phyloP scores from a whole-genome alignment of 495 filamentous ascomycete species.

The Friedmanniomyces simplex region DNA sequence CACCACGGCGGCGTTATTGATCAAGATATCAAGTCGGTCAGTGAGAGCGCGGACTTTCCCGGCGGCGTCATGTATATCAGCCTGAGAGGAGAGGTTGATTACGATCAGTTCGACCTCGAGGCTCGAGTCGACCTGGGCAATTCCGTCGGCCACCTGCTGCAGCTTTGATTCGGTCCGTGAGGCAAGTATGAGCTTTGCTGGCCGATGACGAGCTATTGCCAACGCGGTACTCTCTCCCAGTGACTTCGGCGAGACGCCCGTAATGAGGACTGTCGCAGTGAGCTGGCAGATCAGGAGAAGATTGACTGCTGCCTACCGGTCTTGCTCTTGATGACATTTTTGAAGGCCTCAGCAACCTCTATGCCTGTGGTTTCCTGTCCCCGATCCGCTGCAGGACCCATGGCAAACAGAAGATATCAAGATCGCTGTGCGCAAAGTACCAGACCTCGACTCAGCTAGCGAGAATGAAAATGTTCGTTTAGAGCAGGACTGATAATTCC shows the following conservation, averaged over 20 bases:
- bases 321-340: constrained; percentile 15
- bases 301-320: background rate
- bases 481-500: no score
- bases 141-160: constrained; percentile 36
- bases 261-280: constrained; percentile 23
- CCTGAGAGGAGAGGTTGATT: constrained; percentile 40
- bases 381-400: constrained; percentile 23
- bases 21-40: constrained; percentile 33
- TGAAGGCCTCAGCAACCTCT: constrained; percentile 23
- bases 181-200: constrained; percentile 42
- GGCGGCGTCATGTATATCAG: constrained; percentile 36
- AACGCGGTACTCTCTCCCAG: constrained; percentile 44
- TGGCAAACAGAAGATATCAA: background rate
- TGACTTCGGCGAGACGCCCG: constrained; percentile 40
- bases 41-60: constrained; percentile 32
- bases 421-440: background rate
- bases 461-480: no score
- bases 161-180: constrained; percentile 43
- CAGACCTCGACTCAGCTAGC: no score
- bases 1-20: constrained; percentile 41
- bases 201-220: constrained; percentile 44
- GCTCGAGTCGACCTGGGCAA: constrained; percentile 28
- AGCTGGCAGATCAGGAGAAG: background rate
- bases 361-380: constrained; percentile 22
- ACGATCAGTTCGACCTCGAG: constrained; percentile 33